Conservation (phyloP, 2,329 filamentous ascomycete species). For the Nothophoma quercina region DNA sequence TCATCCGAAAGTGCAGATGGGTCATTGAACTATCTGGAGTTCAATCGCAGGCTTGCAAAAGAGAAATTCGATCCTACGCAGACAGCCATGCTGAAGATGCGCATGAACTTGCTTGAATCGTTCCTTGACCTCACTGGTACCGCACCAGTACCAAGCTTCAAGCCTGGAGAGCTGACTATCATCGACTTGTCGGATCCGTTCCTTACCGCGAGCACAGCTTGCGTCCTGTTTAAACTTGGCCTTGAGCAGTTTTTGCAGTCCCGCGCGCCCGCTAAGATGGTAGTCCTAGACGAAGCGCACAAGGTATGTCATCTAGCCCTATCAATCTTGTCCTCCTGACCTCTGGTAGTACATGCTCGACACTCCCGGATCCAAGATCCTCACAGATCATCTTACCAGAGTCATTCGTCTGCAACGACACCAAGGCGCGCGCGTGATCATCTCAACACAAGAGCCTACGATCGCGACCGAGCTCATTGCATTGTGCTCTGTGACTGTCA, state of each 20-base stretch:
- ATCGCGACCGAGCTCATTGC: constrained; percentile 73
- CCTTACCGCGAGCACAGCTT: constrained; percentile 71
- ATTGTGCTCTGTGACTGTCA: constrained; percentile 73
- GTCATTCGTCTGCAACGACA: constrained; percentile 77
- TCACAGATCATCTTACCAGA: constrained; percentile 69
- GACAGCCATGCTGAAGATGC: constrained; percentile 62
- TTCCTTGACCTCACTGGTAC: constrained; percentile 60
- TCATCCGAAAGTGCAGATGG: constrained; percentile 55
- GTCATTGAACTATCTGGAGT: constrained; percentile 58
- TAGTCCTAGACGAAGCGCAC: constrained; percentile 80
- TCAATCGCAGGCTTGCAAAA: constrained; percentile 25
- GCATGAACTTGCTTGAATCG: constrained; percentile 69
- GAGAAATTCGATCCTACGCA: constrained; percentile 52
- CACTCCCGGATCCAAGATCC: constrained; percentile 60
- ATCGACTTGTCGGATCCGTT: constrained; percentile 78
- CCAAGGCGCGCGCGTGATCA: constrained; percentile 69
- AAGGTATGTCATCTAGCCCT: constrained; percentile 57
- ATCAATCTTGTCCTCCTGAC: constrained; percentile 3
- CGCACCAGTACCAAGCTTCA: constrained; percentile 19
- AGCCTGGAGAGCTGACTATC: constrained; percentile 66
- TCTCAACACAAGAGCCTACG: constrained; percentile 81
- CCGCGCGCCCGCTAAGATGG: constrained; percentile 57
- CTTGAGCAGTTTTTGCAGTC: constrained; percentile 69
- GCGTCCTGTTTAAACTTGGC: constrained; percentile 75
- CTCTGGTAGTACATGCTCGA: constrained; percentile 63